Evolutionary conservation across 2,329 filamentous ascomycete species (phyloP).

Genomic region (Pyrenochaeta sp.): DNA sequence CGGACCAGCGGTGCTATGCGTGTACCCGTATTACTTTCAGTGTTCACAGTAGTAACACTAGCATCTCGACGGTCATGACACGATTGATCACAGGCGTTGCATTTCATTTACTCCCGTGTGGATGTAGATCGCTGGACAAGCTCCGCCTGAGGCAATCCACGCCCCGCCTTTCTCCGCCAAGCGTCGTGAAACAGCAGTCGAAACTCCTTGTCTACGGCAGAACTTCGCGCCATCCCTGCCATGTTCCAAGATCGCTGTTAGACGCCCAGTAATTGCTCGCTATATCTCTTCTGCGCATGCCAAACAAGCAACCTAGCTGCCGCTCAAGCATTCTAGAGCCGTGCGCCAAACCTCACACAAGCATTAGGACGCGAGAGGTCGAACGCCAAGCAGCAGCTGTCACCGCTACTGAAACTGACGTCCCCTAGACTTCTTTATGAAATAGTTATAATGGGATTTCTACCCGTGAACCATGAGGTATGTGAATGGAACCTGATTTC

Average conservation of each 20-base stretch:
- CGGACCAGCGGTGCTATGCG: too few relatives aligned
- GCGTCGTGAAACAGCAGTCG: constrained; percentile 25
- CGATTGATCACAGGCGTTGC: neutral
- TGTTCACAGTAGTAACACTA: too few relatives aligned
- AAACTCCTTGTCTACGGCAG: constrained; percentile 21
- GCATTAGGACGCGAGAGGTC: constrained; percentile 21
- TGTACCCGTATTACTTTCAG: too few relatives aligned
- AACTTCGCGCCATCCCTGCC: constrained; percentile 13
- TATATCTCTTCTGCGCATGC: constrained; percentile 12
- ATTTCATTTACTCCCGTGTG: neutral
- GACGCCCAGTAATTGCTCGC: constrained; percentile 12
- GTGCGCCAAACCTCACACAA: constrained; percentile 17
- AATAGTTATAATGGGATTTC: constrained; percentile 13
- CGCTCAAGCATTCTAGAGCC: constrained; percentile 13
- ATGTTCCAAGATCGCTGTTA: constrained; percentile 16
- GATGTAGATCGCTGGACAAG: neutral
- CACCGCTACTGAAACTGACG: constrained; percentile 28
- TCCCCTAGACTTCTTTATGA: constrained; percentile 11
- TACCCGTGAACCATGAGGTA: constrained; percentile 9
- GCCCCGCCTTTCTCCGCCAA: constrained; percentile 21
- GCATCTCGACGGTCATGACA: neutral
- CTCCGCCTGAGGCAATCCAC: constrained; percentile 22
- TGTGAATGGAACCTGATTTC: constrained; percentile 44
- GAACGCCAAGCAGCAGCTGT: constrained; percentile 34
- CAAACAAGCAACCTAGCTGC: constrained; percentile 21